These are phyloP conservation scores for Ampelomyces quisqualis DNA, from an alignment of 2,329 filamentous ascomycete genomes.

Conservation along the genomic window DNA sequence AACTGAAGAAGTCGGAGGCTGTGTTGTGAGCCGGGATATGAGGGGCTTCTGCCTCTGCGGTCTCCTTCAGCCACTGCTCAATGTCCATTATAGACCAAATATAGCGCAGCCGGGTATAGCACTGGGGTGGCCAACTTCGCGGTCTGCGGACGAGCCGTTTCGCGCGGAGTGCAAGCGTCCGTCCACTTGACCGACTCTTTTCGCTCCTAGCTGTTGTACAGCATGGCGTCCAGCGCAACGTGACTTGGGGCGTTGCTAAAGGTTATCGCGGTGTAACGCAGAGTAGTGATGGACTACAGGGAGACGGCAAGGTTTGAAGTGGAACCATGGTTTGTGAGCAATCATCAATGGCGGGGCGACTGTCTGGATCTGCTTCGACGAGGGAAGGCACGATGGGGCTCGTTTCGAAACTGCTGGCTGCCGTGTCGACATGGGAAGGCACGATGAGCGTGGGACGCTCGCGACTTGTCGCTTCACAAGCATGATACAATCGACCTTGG, in stretches of 20 bases:
- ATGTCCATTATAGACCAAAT: constrained; percentile 45
- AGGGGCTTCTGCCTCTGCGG: constrained; percentile 36
- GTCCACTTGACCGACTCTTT: constrained; percentile 9
- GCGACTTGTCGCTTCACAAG: background rate
- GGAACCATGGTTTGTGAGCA: background rate
- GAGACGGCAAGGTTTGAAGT: background rate
- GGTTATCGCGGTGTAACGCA: constrained; percentile 29
- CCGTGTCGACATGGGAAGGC: constrained; percentile 4
- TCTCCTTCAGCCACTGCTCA: constrained; percentile 48
- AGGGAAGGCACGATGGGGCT: constrained; percentile 1
- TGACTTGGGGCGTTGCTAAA: constrained; percentile 14
- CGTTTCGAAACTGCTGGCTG: background rate
- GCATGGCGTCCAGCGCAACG: constrained; percentile 23
- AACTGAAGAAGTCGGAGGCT: constrained; percentile 22
- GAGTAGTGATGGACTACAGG: constrained; percentile 2
- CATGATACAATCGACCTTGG: background rate
- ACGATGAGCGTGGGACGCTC: constrained; percentile 2
- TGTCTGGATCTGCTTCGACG: background rate
- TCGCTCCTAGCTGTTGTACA: constrained; percentile 26
- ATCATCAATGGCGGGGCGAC: background rate
- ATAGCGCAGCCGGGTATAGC: background rate
- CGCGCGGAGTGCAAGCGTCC: constrained; percentile 7
- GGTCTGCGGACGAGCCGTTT: constrained; percentile 25
- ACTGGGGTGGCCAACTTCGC: constrained; percentile 7
- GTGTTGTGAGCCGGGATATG: constrained; percentile 25